Percentiles rank a stretch among this genome's conserved stretches.
These are phyloP conservation scores for Eutypa lata DNA, from an alignment of 2,329 filamentous ascomycete species.

Conservation along the genomic window DNA sequence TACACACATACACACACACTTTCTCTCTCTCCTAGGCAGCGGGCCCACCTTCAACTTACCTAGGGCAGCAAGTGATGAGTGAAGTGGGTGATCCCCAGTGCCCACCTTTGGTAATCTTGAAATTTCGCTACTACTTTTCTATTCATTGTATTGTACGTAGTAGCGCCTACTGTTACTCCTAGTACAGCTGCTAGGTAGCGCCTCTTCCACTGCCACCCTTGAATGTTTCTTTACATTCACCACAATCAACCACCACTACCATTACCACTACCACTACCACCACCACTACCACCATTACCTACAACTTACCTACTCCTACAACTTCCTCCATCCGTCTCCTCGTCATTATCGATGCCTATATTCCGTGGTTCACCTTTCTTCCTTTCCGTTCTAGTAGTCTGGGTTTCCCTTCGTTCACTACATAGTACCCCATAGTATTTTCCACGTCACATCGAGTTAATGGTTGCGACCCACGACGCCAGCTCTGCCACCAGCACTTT, in stretches of 20 bases:
- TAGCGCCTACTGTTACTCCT: background rate
- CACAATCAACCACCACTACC: background rate
- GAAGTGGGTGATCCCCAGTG: slow-evolving; percentile 18
- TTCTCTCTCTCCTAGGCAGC: background rate
- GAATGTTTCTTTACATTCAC: no score
- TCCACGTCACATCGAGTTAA: background rate
- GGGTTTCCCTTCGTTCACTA: background rate
- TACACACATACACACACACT: background rate
- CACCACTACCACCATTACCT: slow-evolving; percentile 11
- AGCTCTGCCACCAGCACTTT: no score
- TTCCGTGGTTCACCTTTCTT: background rate
- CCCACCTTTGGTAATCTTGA: slow-evolving; percentile 30
- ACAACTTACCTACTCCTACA: background rate
- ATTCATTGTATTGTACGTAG: background rate
- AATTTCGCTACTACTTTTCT: slow-evolving; percentile 26
- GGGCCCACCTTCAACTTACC: background rate
- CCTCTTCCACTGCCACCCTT: no score
- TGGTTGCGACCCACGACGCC: no score
- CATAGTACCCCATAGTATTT: background rate
- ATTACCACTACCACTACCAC: slow-evolving; percentile 8
- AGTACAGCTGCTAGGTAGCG: no score
- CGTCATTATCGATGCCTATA: background rate
- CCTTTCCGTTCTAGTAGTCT: background rate
- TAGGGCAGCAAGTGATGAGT: background rate
- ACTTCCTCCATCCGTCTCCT: background rate